Conservation (phyloP, 768 basidiomycete species). For the Boletus subparvulus region DNA sequence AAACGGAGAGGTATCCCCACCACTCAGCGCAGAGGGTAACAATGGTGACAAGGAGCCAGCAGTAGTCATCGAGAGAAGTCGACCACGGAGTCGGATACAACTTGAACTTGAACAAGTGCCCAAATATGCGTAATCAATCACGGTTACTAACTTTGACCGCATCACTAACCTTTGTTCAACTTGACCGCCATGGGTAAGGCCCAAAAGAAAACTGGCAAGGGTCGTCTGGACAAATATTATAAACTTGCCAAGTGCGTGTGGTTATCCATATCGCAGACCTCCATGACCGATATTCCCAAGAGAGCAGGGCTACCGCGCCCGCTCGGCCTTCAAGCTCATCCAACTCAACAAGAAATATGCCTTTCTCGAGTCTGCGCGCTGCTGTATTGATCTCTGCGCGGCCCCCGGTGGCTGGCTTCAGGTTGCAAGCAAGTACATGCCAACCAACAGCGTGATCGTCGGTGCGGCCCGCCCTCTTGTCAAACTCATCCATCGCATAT, state of each 20-base stretch:
- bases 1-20: slow-evolving; percentile 19
- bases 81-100: neutral
- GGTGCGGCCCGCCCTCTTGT: slow-evolving; percentile 47
- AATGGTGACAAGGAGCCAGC: slow-evolving; percentile 31
- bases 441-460: slow-evolving; percentile 85
- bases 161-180: neutral
- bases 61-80: slow-evolving; percentile 18
- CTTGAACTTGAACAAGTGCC: neutral
- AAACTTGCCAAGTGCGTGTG: slow-evolving; percentile 79
- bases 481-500: neutral
- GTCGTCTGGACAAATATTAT: slow-evolving; percentile 95
- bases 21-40: slow-evolving; percentile 14
- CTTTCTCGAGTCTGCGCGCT: slow-evolving; percentile 84
- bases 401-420: slow-evolving; percentile 99
- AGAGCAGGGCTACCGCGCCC: slow-evolving; percentile 98
- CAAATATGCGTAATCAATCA: slow-evolving; percentile 20
- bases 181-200: slow-evolving; percentile 57
- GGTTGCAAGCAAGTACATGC: slow-evolving; percentile 98
- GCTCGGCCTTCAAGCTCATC: slow-evolving; percentile 98
- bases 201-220: slow-evolving; percentile 97
- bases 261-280: slow-evolving; percentile 1
- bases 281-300: slow-evolving; percentile 41
- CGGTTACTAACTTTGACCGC: neutral
- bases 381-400: slow-evolving; percentile 96
- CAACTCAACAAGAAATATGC: slow-evolving; percentile 98